A percentile compares a stretch with the other conserved stretches of the same genome.
Conservation (phyloP, 345 rosid species). For the Eucalyptus polyanthemos region DNA sequence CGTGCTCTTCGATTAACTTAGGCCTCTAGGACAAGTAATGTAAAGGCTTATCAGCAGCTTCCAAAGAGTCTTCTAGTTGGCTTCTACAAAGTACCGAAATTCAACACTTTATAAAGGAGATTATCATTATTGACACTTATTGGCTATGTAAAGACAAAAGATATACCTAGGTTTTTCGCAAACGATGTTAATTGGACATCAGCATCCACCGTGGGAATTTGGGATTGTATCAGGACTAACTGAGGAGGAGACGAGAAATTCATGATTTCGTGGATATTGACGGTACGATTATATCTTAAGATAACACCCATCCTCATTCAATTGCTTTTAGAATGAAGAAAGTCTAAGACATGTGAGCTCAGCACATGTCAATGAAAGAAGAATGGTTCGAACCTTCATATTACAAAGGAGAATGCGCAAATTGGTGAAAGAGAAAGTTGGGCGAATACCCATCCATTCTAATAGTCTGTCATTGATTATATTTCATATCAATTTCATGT, state of each 20-base stretch:
- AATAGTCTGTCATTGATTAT: background rate
- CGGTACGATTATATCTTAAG: background rate
- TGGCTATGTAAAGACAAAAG: background rate
- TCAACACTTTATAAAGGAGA: background rate
- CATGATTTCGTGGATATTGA: background rate
- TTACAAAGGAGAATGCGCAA: background rate
- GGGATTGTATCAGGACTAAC: background rate
- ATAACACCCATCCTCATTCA: background rate
- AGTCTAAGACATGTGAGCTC: background rate
- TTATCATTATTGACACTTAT: background rate
- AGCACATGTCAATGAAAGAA: background rate
- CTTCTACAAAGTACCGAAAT: background rate
- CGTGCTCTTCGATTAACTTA: background rate
- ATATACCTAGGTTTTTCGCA: background rate
- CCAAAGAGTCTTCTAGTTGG: background rate
- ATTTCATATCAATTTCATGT: background rate
- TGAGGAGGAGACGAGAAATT: background rate
- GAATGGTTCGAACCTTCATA: background rate
- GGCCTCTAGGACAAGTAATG: background rate
- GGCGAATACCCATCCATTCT: background rate
- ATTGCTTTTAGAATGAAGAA: background rate
- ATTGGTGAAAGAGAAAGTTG: background rate
- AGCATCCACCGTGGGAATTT: background rate
- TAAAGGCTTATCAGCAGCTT: background rate
- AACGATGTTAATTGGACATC: background rate